A percentile compares a stretch with the other conserved stretches of the same genome.
phyloP scores from a whole-genome alignment of 2,329 filamentous ascomycete genomes.

The Fusarium sp. region DNA sequence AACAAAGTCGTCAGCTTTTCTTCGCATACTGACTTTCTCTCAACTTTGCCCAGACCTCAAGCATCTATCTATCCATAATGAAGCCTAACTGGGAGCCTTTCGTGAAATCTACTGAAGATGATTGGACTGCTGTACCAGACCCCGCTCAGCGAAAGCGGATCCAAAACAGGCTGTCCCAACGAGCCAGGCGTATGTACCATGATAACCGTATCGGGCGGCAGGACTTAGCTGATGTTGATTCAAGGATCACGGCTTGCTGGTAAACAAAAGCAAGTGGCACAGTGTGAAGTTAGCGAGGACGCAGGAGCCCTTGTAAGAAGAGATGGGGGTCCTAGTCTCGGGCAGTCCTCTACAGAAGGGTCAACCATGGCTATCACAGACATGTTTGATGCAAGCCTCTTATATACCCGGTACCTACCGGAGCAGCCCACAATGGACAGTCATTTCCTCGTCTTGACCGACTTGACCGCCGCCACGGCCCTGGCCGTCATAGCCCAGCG shows the following conservation, averaged over 20 bases:
- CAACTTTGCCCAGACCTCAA: too few relatives aligned
- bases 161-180: slow-evolving; percentile 34
- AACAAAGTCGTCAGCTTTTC: neutral
- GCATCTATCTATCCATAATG: neutral
- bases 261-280: neutral
- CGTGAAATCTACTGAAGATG: slow-evolving; percentile 11
- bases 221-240: rapidly evolving
- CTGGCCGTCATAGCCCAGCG: neutral
- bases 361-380: neutral
- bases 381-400: neutral
- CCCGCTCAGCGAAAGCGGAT: slow-evolving; percentile 27
- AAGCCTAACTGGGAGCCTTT: slow-evolving; percentile 11
- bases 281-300: rapidly evolving
- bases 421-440: neutral
- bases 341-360: neutral
- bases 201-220: rapidly evolving
- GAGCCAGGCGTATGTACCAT: slow-evolving; percentile 20
- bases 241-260: neutral
- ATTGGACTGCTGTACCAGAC: slow-evolving; percentile 28
- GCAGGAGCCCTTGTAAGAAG: neutral
- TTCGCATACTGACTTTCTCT: too few relatives aligned
- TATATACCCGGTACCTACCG: neutral
- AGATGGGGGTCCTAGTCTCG: neutral
- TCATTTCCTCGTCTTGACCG: slow-evolving; percentile 7
- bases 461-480: slow-evolving; percentile 13